Percentiles rank a stretch among this genome's conserved stretches.
These are phyloP conservation scores for Starmerella ratchasimensis DNA, from an alignment of 805 yeast species.

Conservation along the genomic window DNA sequence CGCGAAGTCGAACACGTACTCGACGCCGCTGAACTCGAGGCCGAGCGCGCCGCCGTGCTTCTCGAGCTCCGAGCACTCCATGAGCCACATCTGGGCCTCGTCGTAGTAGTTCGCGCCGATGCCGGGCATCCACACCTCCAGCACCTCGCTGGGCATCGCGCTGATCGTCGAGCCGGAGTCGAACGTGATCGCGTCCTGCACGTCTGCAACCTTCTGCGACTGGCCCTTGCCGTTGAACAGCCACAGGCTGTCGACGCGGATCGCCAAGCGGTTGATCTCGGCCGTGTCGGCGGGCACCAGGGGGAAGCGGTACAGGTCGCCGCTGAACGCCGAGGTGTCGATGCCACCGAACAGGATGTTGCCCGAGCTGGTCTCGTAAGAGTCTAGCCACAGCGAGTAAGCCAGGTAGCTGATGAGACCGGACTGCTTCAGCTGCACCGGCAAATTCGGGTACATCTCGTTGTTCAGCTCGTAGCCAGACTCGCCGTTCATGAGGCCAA, in stretches of 20 bases:
- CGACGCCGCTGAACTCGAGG: conserved; percentile 11
- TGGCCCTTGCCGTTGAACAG: conserved; percentile 1
- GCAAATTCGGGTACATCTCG: conserved; percentile 26
- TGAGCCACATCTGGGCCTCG: conserved; percentile 23
- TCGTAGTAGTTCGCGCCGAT: conserved; percentile 30
- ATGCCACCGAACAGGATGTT: conserved; percentile 33
- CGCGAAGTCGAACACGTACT: conserved; percentile 6
- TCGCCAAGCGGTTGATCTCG: conserved; percentile 7
- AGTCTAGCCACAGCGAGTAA: conserved; percentile 36
- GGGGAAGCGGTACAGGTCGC: conserved; percentile 27
- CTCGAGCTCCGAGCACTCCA: conserved; percentile 6
- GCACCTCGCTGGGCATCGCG: conserved; percentile 16
- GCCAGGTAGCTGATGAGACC: conserved; percentile 32
- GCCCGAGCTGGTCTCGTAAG: conserved; percentile 24
- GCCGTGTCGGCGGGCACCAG: conserved; percentile 10
- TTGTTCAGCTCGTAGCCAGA: conserved; percentile 6
- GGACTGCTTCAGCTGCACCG: conserved; percentile 25
- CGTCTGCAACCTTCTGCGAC: background rate
- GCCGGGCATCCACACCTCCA: conserved; percentile 18
- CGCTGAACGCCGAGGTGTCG: conserved; percentile 42
- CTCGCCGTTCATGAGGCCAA: conserved; percentile 25
- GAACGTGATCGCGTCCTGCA: conserved; percentile 9
- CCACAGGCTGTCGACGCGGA: conserved; percentile 9
- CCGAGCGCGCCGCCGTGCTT: conserved; percentile 1
- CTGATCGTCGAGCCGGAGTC: conserved; percentile 19